These are phyloP conservation scores for Pseudoneurospora amorphoporcata DNA, from an alignment of 495 filamentous ascomycete genomes.

Conservation along the genomic window DNA sequence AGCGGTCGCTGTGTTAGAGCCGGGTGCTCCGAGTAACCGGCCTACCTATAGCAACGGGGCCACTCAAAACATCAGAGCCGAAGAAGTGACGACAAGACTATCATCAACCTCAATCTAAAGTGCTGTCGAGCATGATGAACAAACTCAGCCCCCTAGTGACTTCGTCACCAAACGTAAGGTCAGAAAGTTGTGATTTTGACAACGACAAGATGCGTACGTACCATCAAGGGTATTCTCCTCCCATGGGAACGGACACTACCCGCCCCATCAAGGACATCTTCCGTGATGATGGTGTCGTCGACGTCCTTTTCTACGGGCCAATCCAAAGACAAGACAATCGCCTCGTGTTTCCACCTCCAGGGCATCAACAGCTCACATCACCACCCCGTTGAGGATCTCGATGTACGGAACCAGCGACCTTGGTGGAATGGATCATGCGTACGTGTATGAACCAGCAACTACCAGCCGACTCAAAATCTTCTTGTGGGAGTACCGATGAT, in stretches of 20 bases:
- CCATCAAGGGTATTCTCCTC: background rate
- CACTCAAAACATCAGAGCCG: background rate
- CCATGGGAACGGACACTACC: background rate
- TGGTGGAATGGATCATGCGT: background rate
- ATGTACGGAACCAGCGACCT: background rate
- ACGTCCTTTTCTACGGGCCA: background rate
- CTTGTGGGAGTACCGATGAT: background rate
- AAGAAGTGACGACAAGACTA: background rate
- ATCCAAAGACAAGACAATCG: background rate
- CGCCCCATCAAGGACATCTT: background rate
- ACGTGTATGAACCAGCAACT: background rate
- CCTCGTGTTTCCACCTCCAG: background rate
- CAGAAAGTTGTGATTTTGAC: background rate
- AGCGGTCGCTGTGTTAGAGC: background rate
- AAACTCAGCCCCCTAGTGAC: background rate
- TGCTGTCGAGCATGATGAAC: background rate
- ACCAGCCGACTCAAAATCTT: background rate
- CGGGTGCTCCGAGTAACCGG: background rate
- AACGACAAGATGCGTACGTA: background rate
- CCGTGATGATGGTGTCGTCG: background rate
- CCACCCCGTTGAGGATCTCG: background rate
- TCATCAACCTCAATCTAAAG: background rate
- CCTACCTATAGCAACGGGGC: background rate
- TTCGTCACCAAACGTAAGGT: background rate
- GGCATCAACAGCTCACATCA: background rate